These are phyloP conservation scores for Xylaria venustula DNA, from an alignment of 495 filamentous ascomycete genomes.

Conservation along the genomic window DNA sequence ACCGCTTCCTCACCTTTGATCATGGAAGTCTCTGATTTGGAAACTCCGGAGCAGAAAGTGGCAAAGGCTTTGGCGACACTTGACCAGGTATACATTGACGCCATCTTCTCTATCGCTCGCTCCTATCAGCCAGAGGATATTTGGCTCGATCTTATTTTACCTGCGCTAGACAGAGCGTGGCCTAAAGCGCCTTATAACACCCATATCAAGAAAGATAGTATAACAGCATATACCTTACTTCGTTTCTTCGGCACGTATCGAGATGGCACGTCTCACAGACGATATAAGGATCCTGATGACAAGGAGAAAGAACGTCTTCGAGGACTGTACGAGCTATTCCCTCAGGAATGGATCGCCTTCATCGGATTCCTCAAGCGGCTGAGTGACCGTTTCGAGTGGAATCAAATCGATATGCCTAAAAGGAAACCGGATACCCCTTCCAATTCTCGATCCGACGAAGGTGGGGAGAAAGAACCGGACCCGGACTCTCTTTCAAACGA, in stretches of 20 bases:
- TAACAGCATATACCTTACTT: conserved; percentile 17
- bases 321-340: neutral
- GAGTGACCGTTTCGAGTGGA: conserved; percentile 25
- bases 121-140: neutral
- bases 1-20: conserved; percentile 3
- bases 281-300: conserved; percentile 19
- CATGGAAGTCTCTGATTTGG: conserved; percentile 20
- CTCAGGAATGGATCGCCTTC: neutral
- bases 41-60: conserved; percentile 16
- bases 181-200: conserved; percentile 17
- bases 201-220: neutral
- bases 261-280: neutral
- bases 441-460: neutral
- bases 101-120: conserved; percentile 12
- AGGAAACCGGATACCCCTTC: neutral
- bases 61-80: conserved; percentile 12
- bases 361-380: conserved; percentile 19
- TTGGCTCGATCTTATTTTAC: conserved; percentile 6
- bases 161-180: conserved; percentile 5
- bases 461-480: too few species aligned
- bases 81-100: conserved; percentile 11
- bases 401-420: neutral
- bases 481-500: conserved; percentile 7
- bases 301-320: neutral
- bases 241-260: conserved; percentile 23